Conservation (phyloP, 768 basidiomycete species). For the Boletus sensibilis region DNA sequence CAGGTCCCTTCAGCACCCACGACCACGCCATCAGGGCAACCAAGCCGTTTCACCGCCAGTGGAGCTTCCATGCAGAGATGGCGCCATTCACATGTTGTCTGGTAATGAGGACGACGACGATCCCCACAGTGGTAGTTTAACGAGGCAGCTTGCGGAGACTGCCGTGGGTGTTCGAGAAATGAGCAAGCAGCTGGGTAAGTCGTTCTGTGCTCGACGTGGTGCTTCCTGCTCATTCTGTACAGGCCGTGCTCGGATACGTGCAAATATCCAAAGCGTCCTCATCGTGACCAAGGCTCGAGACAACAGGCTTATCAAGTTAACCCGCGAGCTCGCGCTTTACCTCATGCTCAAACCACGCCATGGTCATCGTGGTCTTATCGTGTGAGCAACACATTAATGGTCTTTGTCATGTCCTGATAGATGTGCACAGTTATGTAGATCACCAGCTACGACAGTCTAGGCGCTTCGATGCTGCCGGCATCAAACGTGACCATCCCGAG, state of each 20-base stretch:
- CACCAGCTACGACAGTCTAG: conserved; percentile 83
- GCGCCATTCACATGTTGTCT: conserved; percentile 17
- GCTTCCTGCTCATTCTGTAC: conserved; percentile 12
- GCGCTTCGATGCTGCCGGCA: conserved; percentile 91
- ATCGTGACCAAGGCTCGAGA: conserved; percentile 98
- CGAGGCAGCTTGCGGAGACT: conserved; percentile 92
- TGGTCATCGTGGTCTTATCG: conserved; percentile 76
- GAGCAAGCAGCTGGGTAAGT: conserved; percentile 94
- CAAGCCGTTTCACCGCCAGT: conserved; percentile 10
- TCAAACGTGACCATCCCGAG: conserved; percentile 82
- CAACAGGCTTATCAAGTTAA: conserved; percentile 93
- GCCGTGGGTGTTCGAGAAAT: conserved; percentile 97
- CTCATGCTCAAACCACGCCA: conserved; percentile 85
- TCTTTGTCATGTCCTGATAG: conserved; percentile 14
- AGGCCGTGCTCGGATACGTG: conserved; percentile 91
- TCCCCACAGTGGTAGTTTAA: conserved; percentile 73
- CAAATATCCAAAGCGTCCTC: conserved; percentile 88
- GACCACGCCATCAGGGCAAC: conserved; percentile 6
- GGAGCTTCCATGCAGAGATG: conserved; percentile 18
- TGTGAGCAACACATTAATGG: conserved; percentile 50
- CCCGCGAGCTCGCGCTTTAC: conserved; percentile 90
- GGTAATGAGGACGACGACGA: conserved; percentile 59
- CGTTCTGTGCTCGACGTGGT: conserved; percentile 1
- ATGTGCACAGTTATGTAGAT: conserved; percentile 79
- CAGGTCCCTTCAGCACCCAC: conserved; percentile 42